These are phyloP conservation scores for Podaxis pistillaris DNA, from an alignment of 768 basidiomycete genomes.

Conservation along the genomic window DNA sequence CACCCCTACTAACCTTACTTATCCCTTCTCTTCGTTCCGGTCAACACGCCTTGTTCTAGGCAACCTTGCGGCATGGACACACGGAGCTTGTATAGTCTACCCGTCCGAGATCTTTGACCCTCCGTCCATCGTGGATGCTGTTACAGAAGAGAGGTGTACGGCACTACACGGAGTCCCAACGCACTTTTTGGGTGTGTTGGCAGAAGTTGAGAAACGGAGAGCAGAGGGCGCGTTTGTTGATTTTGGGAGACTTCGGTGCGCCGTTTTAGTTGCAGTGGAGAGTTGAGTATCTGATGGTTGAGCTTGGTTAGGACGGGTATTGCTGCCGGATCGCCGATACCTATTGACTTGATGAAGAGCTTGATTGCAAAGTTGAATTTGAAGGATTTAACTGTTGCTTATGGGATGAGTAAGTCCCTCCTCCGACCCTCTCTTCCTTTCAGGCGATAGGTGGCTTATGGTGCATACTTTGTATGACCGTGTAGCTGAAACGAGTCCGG, in stretches of 20 bases:
- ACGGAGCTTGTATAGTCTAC: conserved; percentile 75
- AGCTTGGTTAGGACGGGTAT: conserved; percentile 66
- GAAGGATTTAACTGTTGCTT: conserved; percentile 70
- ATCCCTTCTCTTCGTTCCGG: conserved; percentile 13
- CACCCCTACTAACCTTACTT: conserved; percentile 11
- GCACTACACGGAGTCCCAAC: conserved; percentile 85
- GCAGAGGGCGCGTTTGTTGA: conserved; percentile 45
- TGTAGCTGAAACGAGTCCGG: conserved; percentile 78
- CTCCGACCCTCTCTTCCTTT: background rate
- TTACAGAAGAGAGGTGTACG: conserved; percentile 69
- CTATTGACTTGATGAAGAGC: conserved; percentile 75
- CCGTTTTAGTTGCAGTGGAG: background rate
- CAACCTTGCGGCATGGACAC: conserved; percentile 75
- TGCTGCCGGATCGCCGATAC: conserved; percentile 76
- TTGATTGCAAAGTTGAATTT: conserved; percentile 69
- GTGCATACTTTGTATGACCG: background rate
- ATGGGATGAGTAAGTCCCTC: conserved; percentile 76
- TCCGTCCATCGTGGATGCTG: conserved; percentile 62
- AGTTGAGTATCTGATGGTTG: background rate
- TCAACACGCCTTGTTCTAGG: conserved; percentile 72
- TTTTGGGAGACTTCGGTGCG: conserved; percentile 54
- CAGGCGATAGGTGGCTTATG: conserved; percentile 3
- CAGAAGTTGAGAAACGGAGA: conserved; percentile 59
- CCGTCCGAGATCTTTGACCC: conserved; percentile 67
- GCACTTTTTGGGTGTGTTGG: conserved; percentile 74